A percentile compares a stretch with the other conserved stretches of the same genome.
These are phyloP conservation scores for Silene latifolia DNA, from an alignment of 148 eudicot species.

Conservation along the genomic window DNA sequence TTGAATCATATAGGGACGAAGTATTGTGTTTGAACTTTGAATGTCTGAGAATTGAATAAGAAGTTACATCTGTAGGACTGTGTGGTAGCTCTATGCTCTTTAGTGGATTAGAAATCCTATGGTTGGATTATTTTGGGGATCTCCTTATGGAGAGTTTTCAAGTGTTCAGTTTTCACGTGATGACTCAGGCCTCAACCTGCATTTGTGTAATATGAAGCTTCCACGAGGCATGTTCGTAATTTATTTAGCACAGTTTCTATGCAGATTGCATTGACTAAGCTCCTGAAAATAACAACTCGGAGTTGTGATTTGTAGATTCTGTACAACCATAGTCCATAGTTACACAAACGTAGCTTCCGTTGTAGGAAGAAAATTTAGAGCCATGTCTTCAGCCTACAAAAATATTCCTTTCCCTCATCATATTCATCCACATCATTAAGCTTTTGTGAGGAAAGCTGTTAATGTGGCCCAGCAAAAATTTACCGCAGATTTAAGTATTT, in stretches of 20 bases:
- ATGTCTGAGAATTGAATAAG: background rate
- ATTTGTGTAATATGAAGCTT: background rate
- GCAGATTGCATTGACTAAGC: background rate
- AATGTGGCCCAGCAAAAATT: no score
- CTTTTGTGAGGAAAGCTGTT: no score
- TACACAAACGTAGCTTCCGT: background rate
- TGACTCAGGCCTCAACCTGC: background rate
- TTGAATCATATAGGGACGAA: background rate
- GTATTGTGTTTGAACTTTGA: background rate
- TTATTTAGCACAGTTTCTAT: background rate
- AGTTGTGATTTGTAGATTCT: no score
- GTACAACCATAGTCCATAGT: background rate
- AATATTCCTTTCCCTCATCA: no score
- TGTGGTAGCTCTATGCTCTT: background rate
- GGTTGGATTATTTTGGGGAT: background rate
- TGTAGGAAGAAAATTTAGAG: background rate
- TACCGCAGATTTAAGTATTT: no score
- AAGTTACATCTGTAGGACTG: background rate
- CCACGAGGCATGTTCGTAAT: background rate
- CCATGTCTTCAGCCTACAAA: no score
- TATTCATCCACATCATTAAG: no score
- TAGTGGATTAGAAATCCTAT: background rate
- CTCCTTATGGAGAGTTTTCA: background rate
- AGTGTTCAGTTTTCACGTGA: background rate
- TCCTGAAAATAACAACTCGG: background rate